Evolutionary conservation across 495 filamentous ascomycete species (phyloP).

Genomic region (Podospora didyma): DNA sequence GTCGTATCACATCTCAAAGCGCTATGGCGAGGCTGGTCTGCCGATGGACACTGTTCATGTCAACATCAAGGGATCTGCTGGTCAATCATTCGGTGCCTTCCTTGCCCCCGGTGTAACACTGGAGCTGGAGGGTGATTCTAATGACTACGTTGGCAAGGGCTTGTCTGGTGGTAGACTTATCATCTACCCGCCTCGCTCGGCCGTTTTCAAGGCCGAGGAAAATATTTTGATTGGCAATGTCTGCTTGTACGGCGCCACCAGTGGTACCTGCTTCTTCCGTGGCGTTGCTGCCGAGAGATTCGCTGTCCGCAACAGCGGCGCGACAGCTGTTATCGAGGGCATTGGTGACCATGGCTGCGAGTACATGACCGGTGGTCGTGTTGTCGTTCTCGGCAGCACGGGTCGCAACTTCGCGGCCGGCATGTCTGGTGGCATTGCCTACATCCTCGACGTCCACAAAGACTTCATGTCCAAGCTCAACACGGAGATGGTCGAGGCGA

Average conservation of each 20-base stretch:
- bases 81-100: constrained; percentile 96
- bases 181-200: constrained; percentile 89
- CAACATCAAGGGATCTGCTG: constrained; percentile 97
- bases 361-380: constrained; percentile 98
- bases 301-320: constrained; percentile 96
- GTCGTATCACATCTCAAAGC: constrained; percentile 93
- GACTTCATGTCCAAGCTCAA: constrained; percentile 97
- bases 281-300: constrained; percentile 97
- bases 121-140: constrained; percentile 95
- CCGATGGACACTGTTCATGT: constrained; percentile 95
- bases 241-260: constrained; percentile 94
- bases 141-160: constrained; percentile 98
- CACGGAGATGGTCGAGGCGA: constrained; percentile 96
- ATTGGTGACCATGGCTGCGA: constrained; percentile 97
- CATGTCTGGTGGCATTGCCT: constrained; percentile 99
- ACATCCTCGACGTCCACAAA: constrained; percentile 86
- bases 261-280: constrained; percentile 94
- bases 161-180: constrained; percentile 94
- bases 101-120: constrained; percentile 93
- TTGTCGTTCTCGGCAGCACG: constrained; percentile 83
- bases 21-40: constrained; percentile 85
- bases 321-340: constrained; percentile 94
- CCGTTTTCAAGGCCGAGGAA: constrained; percentile 96
- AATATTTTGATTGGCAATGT: constrained; percentile 96
- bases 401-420: constrained; percentile 99